These are phyloP conservation scores for Umbelopsis isabellina DNA, from an alignment of 192 early-diverging fungal genomes.

Conservation along the genomic window DNA sequence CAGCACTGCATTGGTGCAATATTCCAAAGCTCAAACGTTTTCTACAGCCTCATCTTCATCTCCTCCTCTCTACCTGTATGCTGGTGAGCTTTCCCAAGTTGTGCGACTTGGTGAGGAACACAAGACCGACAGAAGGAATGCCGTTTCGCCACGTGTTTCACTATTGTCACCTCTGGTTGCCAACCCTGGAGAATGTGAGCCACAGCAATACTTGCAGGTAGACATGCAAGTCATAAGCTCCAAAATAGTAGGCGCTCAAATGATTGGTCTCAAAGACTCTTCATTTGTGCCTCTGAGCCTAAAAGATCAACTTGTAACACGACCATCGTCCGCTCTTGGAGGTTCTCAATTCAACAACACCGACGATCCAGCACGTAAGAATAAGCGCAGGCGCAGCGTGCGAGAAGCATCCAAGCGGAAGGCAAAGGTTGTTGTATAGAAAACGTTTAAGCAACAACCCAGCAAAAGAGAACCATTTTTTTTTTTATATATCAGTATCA, in stretches of 20 bases:
- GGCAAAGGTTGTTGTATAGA: slow-evolving; percentile 4
- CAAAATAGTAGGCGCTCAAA: slow-evolving; percentile 44
- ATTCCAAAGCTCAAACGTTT: slow-evolving; percentile 32
- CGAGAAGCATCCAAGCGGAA: slow-evolving; percentile 3
- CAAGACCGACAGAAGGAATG: slow-evolving; percentile 38
- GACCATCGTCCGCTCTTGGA: neutral
- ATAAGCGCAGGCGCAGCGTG: slow-evolving; percentile 19
- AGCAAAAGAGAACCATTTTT: neutral
- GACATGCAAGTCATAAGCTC: slow-evolving; percentile 77
- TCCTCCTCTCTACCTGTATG: slow-evolving; percentile 37
- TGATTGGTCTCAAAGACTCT: slow-evolving; percentile 21
- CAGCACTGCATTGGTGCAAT: slow-evolving; percentile 34
- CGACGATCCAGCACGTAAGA: slow-evolving; percentile 13
- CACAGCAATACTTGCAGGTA: slow-evolving; percentile 62
- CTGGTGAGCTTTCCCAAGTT: slow-evolving; percentile 36
- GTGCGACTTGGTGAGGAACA: slow-evolving; percentile 27
- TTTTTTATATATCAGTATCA: neutral
- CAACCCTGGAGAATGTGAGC: slow-evolving; percentile 32
- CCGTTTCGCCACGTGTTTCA: slow-evolving; percentile 39
- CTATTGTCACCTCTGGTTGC: slow-evolving; percentile 38
- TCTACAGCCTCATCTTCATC: slow-evolving; percentile 31
- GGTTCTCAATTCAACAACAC: slow-evolving; percentile 3
- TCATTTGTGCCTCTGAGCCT: slow-evolving; percentile 1
- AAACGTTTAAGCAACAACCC: neutral
- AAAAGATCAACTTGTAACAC: slow-evolving; percentile 1